Evolutionary conservation across 768 basidiomycete genomes (phyloP).

Genomic region (Exsudoporus frostii): DNA sequence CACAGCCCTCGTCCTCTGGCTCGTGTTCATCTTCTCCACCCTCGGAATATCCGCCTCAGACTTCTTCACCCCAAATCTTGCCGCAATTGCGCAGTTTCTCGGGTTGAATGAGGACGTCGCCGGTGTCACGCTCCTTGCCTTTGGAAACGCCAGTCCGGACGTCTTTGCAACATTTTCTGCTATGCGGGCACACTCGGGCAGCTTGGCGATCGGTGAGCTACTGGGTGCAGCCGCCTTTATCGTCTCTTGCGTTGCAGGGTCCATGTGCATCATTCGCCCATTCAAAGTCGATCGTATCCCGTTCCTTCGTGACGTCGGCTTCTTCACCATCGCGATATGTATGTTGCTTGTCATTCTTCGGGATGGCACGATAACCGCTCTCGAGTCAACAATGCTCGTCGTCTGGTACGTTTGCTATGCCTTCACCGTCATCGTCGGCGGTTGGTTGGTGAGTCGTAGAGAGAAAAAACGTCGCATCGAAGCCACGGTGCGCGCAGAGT

Average conservation of each 20-base stretch:
- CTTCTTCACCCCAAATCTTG: conserved; percentile 96
- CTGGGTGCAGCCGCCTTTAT: conserved; percentile 96
- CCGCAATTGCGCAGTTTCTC: conserved; percentile 80
- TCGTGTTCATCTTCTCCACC: conserved; percentile 90
- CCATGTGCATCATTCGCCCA: conserved; percentile 96
- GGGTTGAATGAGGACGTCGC: conserved; percentile 92
- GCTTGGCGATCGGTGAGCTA: conserved; percentile 91
- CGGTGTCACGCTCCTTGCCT: conserved; percentile 94
- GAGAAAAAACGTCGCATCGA: conserved; percentile 48
- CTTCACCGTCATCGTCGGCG: conserved; percentile 64
- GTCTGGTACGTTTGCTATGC: conserved; percentile 78
- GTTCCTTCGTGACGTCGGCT: conserved; percentile 92
- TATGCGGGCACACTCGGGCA: conserved; percentile 79
- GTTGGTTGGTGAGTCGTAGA: conserved; percentile 68
- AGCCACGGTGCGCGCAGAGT: conserved; percentile 56
- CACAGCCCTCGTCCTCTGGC: conserved; percentile 67
- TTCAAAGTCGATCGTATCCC: conserved; percentile 78
- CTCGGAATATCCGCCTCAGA: conserved; percentile 94
- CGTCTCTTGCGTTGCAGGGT: conserved; percentile 92
- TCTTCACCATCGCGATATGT: conserved; percentile 83
- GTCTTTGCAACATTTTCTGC: conserved; percentile 95
- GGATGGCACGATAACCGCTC: conserved; percentile 63
- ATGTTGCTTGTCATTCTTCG: conserved; percentile 73
- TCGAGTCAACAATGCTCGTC: conserved; percentile 76
- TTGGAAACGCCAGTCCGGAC: conserved; percentile 96